Evolutionary conservation across 1,284 basidiomycete genomes (phyloP).

Genomic region (Heterobasidion annosum): DNA sequence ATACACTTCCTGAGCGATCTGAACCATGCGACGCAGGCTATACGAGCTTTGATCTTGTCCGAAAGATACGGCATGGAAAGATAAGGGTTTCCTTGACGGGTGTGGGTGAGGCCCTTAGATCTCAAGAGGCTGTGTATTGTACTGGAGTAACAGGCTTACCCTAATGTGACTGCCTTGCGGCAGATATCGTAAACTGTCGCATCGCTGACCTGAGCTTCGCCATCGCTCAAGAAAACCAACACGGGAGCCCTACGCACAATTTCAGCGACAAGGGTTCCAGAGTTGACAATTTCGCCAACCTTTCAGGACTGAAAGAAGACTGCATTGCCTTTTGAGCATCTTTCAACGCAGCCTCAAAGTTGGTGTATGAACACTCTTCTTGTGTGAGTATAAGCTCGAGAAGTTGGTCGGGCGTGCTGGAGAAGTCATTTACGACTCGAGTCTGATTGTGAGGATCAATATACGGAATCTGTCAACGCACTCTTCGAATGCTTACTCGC

Average conservation of each 20-base stretch:
- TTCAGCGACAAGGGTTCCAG: too few relatives aligned
- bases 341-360: conserved; percentile 35
- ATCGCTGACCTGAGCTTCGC: not conserved
- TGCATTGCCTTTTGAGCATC: conserved; percentile 32
- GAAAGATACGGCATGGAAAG: not conserved
- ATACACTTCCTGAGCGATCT: conserved; percentile 42
- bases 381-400: conserved; percentile 29
- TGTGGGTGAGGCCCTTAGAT: too few relatives aligned
- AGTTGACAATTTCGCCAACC: conserved; percentile 21
- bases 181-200: not conserved
- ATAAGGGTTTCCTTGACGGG: not conserved
- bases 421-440: conserved; percentile 38
- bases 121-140: not conserved
- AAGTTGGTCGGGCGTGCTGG: conserved; percentile 36
- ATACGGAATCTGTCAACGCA: conserved; percentile 44
- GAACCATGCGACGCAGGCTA: conserved; percentile 39
- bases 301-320: conserved; percentile 44
- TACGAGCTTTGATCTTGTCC: not conserved
- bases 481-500: not conserved
- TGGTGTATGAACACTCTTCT: conserved; percentile 30
- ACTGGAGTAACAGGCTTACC: not conserved
- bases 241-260: not conserved
- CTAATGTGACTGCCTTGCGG: not conserved
- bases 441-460: conserved; percentile 16
- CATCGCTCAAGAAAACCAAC: not conserved